These are phyloP conservation scores for Aciculosporium take DNA, from an alignment of 2,329 filamentous ascomycete species.

Conservation along the genomic window DNA sequence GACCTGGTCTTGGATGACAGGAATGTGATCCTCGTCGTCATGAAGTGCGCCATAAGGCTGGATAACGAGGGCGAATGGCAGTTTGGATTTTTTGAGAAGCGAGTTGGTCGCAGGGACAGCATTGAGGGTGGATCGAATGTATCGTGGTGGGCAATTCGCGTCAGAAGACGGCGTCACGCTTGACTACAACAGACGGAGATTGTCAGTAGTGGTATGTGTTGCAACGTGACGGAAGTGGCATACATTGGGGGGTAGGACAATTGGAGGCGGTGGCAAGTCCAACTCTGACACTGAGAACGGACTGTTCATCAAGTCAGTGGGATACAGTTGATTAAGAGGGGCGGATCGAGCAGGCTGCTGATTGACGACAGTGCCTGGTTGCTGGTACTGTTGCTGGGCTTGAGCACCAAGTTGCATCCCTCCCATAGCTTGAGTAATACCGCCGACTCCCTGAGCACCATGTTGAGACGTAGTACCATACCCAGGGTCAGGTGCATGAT, in stretches of 20 bases:
- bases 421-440: constrained; percentile 72
- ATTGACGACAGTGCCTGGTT: constrained; percentile 22
- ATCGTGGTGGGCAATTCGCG: constrained; percentile 86
- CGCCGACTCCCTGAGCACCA: constrained; percentile 41
- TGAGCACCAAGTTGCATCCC: constrained; percentile 61
- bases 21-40: constrained; percentile 80
- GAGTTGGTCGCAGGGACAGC: constrained; percentile 85
- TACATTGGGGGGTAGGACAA: constrained; percentile 84
- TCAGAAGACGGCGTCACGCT: constrained; percentile 83
- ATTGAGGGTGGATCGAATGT: constrained; percentile 88
- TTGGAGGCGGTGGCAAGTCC: constrained; percentile 79
- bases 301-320: constrained; percentile 80
- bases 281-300: constrained; percentile 90
- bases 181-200: constrained; percentile 35
- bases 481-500: constrained; percentile 40
- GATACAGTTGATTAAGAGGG: constrained; percentile 74
- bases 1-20: constrained; percentile 89
- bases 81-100: constrained; percentile 87
- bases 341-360: constrained; percentile 29
- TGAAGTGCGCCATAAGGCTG: constrained; percentile 90
- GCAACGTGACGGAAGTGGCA: constrained; percentile 22
- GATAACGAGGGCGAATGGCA: constrained; percentile 90
- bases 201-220: constrained; percentile 20
- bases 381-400: constrained; percentile 31
- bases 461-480: constrained; percentile 32